These are phyloP conservation scores for Eutrema yunnanense DNA, from an alignment of 345 rosid genomes.

Conservation along the genomic window DNA sequence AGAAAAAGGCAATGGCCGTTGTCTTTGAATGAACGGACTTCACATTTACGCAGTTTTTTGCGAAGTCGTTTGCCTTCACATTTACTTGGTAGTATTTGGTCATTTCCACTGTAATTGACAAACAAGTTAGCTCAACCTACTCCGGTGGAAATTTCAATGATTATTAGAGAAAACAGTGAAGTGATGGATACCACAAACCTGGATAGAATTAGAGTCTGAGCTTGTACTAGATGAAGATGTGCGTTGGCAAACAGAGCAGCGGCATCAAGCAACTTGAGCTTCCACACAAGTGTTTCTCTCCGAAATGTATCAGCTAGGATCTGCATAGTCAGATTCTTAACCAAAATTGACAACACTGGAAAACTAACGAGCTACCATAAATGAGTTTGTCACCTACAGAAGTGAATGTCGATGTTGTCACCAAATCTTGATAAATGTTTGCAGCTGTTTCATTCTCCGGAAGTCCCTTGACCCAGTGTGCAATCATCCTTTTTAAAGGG, in stretches of 20 bases:
- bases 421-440: constrained; percentile 41
- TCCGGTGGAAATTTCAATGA: background rate
- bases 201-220: constrained; percentile 57
- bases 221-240: constrained; percentile 65
- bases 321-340: constrained; percentile 38
- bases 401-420: constrained; percentile 41
- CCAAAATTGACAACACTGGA: background rate
- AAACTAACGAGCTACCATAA: background rate
- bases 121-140: constrained; percentile 4
- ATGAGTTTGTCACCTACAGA: constrained; percentile 35
- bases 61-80: constrained; percentile 61
- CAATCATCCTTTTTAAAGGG: constrained; percentile 38
- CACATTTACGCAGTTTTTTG: constrained; percentile 40
- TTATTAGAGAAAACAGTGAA: background rate
- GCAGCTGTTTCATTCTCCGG: constrained; percentile 43
- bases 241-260: constrained; percentile 59
- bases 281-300: constrained; percentile 65
- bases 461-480: constrained; percentile 43
- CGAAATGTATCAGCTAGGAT: constrained; percentile 47
- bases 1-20: constrained; percentile 72
- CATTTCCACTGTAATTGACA: constrained; percentile 51
- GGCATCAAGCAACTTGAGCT: constrained; percentile 56
- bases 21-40: constrained; percentile 48
- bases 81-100: constrained; percentile 64
- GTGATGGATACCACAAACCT: constrained; percentile 35